Percentiles rank a stretch among this genome's conserved stretches.
Evolutionary conservation across 1,139 yeast species (phyloP).

Genomic region (Taphrina communis): DNA sequence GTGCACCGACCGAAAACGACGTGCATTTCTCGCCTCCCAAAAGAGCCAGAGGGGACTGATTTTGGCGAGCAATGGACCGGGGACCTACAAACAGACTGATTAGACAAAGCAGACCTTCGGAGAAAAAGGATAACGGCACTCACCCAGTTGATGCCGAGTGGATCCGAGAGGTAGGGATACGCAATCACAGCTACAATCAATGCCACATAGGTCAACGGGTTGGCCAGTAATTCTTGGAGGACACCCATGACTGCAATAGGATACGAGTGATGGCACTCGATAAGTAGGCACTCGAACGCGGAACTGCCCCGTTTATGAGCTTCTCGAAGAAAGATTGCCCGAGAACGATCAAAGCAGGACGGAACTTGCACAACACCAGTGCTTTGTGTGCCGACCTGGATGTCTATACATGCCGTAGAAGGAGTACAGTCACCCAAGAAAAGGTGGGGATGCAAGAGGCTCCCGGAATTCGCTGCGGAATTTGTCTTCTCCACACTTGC

Average conservation of each 20-base stretch:
- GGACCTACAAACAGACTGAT: constrained; percentile 51
- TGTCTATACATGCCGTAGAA: too few relatives aligned
- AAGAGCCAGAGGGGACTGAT: constrained; percentile 36
- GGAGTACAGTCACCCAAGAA: too few relatives aligned
- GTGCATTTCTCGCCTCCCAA: constrained; percentile 25
- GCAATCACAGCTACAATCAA: background rate
- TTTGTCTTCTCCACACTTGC: too few relatives aligned
- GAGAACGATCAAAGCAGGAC: too few relatives aligned
- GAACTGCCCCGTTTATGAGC: too few relatives aligned
- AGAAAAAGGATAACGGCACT: background rate
- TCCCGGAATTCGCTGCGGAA: too few relatives aligned
- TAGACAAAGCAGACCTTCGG: background rate
- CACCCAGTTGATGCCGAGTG: constrained; percentile 30
- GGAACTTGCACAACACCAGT: too few relatives aligned
- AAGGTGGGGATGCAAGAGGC: too few relatives aligned
- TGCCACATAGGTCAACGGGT: constrained; percentile 19
- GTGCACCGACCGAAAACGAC: constrained; percentile 23
- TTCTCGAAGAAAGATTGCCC: too few relatives aligned
- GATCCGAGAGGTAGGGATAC: constrained; percentile 11
- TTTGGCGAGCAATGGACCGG: constrained; percentile 55
- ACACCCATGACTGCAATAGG: constrained; percentile 2
- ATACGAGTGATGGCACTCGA: background rate
- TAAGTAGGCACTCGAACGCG: too few relatives aligned
- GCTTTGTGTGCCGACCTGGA: too few relatives aligned
- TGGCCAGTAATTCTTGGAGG: constrained; percentile 3